A percentile compares a stretch with the other conserved stretches of the same genome.
These are phyloP conservation scores for Chlorella variabilis DNA, from an alignment of 163 green algal species.

Conservation along the genomic window DNA sequence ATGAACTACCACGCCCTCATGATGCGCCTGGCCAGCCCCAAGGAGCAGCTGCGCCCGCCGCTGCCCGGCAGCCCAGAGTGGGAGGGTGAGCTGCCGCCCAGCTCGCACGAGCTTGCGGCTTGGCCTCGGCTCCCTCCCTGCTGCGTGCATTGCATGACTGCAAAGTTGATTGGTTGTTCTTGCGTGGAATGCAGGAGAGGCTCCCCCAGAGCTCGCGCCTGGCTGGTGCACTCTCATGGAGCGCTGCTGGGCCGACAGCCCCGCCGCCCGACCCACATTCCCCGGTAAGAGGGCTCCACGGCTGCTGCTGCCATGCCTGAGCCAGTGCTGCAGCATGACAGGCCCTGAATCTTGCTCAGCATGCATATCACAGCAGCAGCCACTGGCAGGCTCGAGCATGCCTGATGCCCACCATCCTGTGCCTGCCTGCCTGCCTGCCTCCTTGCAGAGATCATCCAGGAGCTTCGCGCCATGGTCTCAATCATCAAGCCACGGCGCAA, in stretches of 20 bases:
- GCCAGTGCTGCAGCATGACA: no score
- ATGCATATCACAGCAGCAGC: background rate
- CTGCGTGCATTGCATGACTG: no score
- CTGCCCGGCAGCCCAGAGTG: slow-evolving; percentile 69
- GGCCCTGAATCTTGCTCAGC: no score
- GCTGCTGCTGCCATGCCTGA: background rate
- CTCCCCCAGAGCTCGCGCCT: slow-evolving; percentile 49
- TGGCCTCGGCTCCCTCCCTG: no score
- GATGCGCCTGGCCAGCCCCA: slow-evolving; percentile 70
- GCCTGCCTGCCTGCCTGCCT: slow-evolving; percentile 4
- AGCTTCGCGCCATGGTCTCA: slow-evolving; percentile 60
- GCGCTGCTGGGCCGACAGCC: slow-evolving; percentile 71
- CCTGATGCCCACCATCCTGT: background rate
- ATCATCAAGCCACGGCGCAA: slow-evolving; percentile 21
- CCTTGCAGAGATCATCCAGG: slow-evolving; percentile 47
- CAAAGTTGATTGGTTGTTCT: no score
- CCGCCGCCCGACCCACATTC: slow-evolving; percentile 51
- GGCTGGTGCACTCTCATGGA: slow-evolving; percentile 70
- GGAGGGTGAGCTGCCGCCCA: slow-evolving; percentile 53
- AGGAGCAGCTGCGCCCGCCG: slow-evolving; percentile 58
- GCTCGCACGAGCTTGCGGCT: no score
- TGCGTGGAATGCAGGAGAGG: slow-evolving; percentile 20
- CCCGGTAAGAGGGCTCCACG: no score
- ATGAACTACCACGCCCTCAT: slow-evolving; percentile 87
- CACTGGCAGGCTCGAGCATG: background rate